Evolutionary conservation across 2,329 filamentous ascomycete genomes (phyloP), one percentile per base, ranked within the genome.

Genomic region (Ceratocystis harringtonii): DNA sequence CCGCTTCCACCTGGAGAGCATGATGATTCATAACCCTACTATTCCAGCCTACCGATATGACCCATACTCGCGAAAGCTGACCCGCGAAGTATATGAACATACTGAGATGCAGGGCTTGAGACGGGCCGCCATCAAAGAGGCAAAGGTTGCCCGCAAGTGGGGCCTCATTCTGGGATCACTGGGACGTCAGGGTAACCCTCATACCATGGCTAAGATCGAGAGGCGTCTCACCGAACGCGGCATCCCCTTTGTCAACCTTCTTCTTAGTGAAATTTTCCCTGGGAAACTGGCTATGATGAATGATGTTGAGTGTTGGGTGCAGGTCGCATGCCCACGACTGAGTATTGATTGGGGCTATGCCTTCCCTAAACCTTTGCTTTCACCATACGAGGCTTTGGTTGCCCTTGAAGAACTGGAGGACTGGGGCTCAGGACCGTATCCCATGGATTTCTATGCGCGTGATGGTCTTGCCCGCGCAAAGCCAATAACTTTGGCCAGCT

Each of bases 301-400:
- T 36, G 92, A 97, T 72, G 89, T 99, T 1, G 92, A 96, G 73
- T 95, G 91, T 71, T 99, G 94, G 94, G 92, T 99, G 48, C 94
- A 99, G 76, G 91, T 99, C 62, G 94, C 94, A 4, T 99, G 94
- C 76, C 94, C 94, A n/a, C 79, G 94, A 62, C 73, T 99, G 73
- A 97, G 92, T 74, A 99, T 99, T 70, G 94, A 99, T 76, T 99
- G 94, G 94, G 94, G 94, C 0, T 97, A 97, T 77, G 94, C 94
- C 0, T 99, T 99, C 73, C 84, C 90, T 0, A 78, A 89, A 60
- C 94, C 94, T 61, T 74, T 99, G 67, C 75, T 99, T 72, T 97
- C 92, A 63, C 92, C 94, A 1, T 96, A 99, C 71, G 94, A 99
- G 77, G 94, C 94, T 5, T 81, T 97, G 67, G 86, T 99, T 43